Conservation (phyloP, 352 stramenopile genomes). For the Peronosclerospora sorghi region DNA sequence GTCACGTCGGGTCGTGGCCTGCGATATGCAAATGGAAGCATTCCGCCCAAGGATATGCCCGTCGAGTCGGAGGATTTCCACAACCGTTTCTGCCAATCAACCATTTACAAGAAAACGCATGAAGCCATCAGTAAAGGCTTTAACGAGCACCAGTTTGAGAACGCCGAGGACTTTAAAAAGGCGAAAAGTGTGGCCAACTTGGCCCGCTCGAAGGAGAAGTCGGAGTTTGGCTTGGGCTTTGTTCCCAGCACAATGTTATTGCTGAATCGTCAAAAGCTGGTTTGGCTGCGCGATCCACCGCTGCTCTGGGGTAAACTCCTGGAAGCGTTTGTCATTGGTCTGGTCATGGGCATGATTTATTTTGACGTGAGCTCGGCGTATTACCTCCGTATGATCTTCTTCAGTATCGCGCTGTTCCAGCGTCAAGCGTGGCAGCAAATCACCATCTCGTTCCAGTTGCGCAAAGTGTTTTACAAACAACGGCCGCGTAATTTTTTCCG, state of each 20-base stretch:
- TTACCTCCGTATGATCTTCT: conserved; percentile 70
- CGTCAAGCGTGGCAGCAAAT: conserved; percentile 66
- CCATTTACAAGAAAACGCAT: conserved; percentile 43
- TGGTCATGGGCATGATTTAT: conserved; percentile 76
- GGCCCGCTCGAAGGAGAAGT: conserved; percentile 36
- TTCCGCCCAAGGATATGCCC: conserved; percentile 18
- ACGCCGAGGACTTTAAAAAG: conserved; percentile 39
- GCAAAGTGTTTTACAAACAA: conserved; percentile 88
- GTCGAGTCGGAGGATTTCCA: conserved; percentile 39
- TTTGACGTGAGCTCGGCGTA: conserved; percentile 39
- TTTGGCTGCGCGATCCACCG: conserved; percentile 49
- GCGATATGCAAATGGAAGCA: conserved; percentile 32
- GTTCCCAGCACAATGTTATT: conserved; percentile 31
- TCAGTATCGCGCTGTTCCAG: conserved; percentile 57
- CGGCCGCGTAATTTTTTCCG: conserved; percentile 84
- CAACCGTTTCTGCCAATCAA: conserved; percentile 44
- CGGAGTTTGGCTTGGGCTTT: conserved; percentile 42
- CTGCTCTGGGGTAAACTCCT: conserved; percentile 58
- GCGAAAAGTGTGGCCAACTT: conserved; percentile 35
- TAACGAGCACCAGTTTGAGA: conserved; percentile 45
- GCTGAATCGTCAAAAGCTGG: conserved; percentile 46
- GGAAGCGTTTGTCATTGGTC: conserved; percentile 57
- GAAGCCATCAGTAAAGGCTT: conserved; percentile 33
- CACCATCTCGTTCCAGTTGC: conserved; percentile 59
- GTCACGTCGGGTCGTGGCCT: conserved; percentile 46